phyloP scores from a whole-genome alignment of 148 eudicot species.

The Rhododendron vialii region DNA sequence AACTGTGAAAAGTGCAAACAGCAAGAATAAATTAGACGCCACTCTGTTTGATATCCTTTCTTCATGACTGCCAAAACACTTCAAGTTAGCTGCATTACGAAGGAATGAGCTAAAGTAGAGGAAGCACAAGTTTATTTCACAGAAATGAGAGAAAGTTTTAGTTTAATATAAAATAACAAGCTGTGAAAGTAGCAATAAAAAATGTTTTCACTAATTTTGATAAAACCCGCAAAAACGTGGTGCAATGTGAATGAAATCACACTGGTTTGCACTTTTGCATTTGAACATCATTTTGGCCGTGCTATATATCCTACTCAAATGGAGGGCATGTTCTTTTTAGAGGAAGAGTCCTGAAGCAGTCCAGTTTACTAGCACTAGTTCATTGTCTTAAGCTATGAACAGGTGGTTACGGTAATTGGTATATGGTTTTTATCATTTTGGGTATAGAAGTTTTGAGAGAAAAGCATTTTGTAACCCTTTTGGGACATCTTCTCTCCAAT shows the following conservation, averaged over 20 bases:
- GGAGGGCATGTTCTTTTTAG: neutral
- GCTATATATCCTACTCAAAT: neutral
- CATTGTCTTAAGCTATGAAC: no score
- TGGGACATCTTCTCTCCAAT: no score
- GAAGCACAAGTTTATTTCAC: neutral
- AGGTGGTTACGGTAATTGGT: no score
- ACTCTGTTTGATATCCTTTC: neutral
- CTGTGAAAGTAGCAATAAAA: neutral
- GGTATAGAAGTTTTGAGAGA: no score
- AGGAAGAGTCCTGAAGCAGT: no score
- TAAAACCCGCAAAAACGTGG: no score
- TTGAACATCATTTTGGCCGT: neutral
- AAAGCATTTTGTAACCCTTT: no score
- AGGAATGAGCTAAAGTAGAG: neutral
- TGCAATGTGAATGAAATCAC: no score
- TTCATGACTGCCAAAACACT: neutral
- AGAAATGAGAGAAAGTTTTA: neutral
- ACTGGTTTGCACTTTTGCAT: neutral
- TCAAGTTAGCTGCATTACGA: neutral
- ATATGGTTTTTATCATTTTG: no score
- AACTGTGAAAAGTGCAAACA: neutral
- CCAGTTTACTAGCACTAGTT: no score
- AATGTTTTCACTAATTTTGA: neutral
- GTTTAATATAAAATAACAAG: neutral
- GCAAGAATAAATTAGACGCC: neutral